Conservation (phyloP, 2,329 filamentous ascomycete genomes). For the Cladosporium sp. region DNA sequence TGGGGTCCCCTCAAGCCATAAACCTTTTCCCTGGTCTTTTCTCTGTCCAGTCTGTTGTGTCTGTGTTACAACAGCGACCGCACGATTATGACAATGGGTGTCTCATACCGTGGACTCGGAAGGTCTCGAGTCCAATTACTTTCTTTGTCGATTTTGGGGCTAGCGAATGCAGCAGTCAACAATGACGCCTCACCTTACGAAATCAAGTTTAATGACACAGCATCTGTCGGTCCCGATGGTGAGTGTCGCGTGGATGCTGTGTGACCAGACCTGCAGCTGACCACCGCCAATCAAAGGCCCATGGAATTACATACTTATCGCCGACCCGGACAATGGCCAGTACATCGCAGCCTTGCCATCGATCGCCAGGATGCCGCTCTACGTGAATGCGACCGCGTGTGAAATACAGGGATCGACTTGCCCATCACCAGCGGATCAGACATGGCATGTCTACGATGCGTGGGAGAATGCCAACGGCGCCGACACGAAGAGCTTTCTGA, state of each 20-base stretch:
- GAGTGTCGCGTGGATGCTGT: constrained; percentile 13
- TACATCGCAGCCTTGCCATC: constrained; percentile 23
- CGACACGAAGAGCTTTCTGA: constrained; percentile 11
- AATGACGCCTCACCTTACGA: constrained; percentile 14
- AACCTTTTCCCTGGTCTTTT: background rate
- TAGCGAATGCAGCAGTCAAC: constrained; percentile 9
- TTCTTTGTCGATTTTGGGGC: background rate
- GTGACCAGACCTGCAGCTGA: constrained; percentile 2
- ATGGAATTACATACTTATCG: constrained; percentile 21
- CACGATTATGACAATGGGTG: background rate
- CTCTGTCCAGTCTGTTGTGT: background rate
- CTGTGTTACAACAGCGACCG: background rate
- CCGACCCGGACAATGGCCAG: constrained; percentile 21
- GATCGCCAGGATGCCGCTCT: constrained; percentile 19
- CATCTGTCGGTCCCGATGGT: constrained; percentile 24
- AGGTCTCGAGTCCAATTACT: background rate
- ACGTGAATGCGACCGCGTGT: constrained; percentile 23
- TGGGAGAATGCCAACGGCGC: constrained; percentile 2
- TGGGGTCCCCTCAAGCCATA: constrained; percentile 10
- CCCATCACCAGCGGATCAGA: constrained; percentile 15
- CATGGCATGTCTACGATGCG: constrained; percentile 15
- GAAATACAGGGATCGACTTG: constrained; percentile 21
- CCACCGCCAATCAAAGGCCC: constrained; percentile 20
- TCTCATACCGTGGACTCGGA: background rate
- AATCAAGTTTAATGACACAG: constrained; percentile 19